A percentile compares a stretch with the other conserved stretches of the same genome.
These are phyloP conservation scores for Allium cepa DNA, from an alignment of 106 monocot species.

Conservation along the genomic window DNA sequence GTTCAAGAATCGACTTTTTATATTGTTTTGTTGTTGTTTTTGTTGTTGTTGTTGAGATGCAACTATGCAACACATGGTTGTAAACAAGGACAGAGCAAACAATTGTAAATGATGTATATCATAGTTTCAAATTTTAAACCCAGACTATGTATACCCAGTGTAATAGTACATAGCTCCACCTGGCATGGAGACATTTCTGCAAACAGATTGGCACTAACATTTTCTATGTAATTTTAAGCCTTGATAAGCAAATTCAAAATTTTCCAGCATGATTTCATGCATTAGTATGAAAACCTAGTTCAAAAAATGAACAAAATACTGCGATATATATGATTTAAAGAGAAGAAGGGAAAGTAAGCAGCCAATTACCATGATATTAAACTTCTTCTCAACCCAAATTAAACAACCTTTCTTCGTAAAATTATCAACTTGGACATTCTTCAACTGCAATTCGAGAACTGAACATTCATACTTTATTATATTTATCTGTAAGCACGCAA, in stretches of 20 bases:
- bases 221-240: not conserved
- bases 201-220: not conserved
- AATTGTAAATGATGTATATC: not conserved
- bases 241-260: not conserved
- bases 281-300: too few species aligned
- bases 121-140: not conserved
- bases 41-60: too few species aligned
- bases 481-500: too few species aligned
- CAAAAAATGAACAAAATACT: too few species aligned
- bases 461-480: not conserved
- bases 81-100: too few species aligned
- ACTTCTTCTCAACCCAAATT: not conserved
- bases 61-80: too few species aligned
- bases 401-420: not conserved
- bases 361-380: not conserved
- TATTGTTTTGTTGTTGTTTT: too few species aligned
- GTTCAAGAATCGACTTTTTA: too few species aligned
- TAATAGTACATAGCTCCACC: too few species aligned
- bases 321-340: not conserved
- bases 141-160: not conserved
- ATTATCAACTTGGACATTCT: not conserved
- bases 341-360: not conserved
- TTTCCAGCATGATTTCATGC: too few species aligned
- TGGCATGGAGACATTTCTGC: not conserved
- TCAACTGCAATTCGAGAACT: conserved; percentile 3